Conservation (phyloP, 169 alveolate species). For the Plasmodium blacklocki region DNA sequence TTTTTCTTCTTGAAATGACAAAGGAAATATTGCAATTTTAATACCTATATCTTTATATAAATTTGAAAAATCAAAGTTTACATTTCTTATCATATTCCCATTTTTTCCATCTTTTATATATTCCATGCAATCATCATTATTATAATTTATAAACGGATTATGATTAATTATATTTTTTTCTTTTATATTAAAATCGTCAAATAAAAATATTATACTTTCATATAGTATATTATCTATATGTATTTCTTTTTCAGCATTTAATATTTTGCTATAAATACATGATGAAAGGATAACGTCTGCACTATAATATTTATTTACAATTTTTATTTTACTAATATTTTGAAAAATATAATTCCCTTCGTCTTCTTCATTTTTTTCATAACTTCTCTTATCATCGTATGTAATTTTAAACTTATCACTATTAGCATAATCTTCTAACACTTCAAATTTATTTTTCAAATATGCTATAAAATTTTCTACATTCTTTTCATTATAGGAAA, state of each 20-base stretch:
- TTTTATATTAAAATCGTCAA: slow-evolving; percentile 24
- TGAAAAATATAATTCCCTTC: slow-evolving; percentile 9
- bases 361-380: not conserved
- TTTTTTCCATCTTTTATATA: slow-evolving; percentile 26
- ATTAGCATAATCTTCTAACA: slow-evolving; percentile 21
- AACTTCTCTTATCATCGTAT: not conserved
- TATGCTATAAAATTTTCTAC: slow-evolving; percentile 5
- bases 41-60: slow-evolving; percentile 54
- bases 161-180: slow-evolving; percentile 28
- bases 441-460: slow-evolving; percentile 17
- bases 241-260: slow-evolving; percentile 3
- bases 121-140: slow-evolving; percentile 39
- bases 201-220: slow-evolving; percentile 54
- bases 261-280: slow-evolving; percentile 7
- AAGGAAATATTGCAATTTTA: slow-evolving; percentile 66
- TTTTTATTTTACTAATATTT: slow-evolving; percentile 20
- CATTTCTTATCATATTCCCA: slow-evolving; percentile 42
- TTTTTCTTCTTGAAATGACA: slow-evolving; percentile 24
- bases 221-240: slow-evolving; percentile 24
- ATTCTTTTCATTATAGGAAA: slow-evolving; percentile 28
- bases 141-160: slow-evolving; percentile 51
- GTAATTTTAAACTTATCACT: slow-evolving; percentile 8
- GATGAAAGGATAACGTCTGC: slow-evolving; percentile 41
- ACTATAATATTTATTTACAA: slow-evolving; percentile 53
- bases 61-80: slow-evolving; percentile 59